Percentiles rank a stretch among this genome's conserved stretches.
Conservation (phyloP, 1,139 yeast species). For the Groenewaldozyma sp. region DNA sequence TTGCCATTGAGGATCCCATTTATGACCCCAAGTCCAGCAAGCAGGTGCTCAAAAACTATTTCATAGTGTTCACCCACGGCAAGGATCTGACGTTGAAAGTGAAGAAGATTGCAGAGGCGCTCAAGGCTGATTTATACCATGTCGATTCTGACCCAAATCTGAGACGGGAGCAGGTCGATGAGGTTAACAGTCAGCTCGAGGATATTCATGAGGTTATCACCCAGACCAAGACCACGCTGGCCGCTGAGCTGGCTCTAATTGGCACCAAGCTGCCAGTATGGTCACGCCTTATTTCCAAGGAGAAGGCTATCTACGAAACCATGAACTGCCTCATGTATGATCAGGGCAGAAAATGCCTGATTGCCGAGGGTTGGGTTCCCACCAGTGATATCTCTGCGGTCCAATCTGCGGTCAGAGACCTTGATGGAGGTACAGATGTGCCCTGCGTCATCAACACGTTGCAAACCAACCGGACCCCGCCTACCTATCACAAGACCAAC, state of each 20-base stretch:
- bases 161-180: conserved; percentile 50
- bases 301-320: conserved; percentile 63
- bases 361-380: conserved; percentile 98
- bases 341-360: conserved; percentile 72
- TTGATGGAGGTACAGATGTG: conserved; percentile 45
- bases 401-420: conserved; percentile 42
- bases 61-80: conserved; percentile 86
- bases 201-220: conserved; percentile 64
- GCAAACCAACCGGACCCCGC: conserved; percentile 77
- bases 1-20: conserved; percentile 54
- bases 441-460: conserved; percentile 77
- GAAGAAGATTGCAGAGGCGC: conserved; percentile 65
- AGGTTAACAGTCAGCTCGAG: conserved; percentile 47
- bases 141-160: conserved; percentile 50
- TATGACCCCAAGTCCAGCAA: conserved; percentile 42
- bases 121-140: conserved; percentile 70
- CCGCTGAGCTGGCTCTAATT: conserved; percentile 66
- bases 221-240: conserved; percentile 60
- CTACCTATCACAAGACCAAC: conserved; percentile 85
- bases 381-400: conserved; percentile 39
- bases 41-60: conserved; percentile 56
- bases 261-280: conserved; percentile 63
- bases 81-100: conserved; percentile 58
- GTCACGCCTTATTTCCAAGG: conserved; percentile 59
- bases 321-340: conserved; percentile 80